A percentile compares a stretch with the other conserved stretches of the same genome.
Conservation (phyloP, 2,329 filamentous ascomycete genomes). For the Aspergillus japonicus region DNA sequence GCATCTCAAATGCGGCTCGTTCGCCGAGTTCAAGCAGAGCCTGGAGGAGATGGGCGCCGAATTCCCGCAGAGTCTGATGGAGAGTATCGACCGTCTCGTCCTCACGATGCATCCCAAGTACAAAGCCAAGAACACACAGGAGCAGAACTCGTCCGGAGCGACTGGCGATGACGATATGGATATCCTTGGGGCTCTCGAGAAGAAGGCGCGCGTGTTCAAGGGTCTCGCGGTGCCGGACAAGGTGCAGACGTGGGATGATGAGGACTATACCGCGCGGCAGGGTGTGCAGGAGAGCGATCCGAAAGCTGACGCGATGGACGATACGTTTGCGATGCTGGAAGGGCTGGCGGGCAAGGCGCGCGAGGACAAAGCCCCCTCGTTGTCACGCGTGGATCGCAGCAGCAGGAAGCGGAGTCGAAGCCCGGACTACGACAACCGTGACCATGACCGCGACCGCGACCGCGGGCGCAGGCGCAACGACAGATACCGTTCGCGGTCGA, state of each 20-base stretch:
- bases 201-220: conserved; percentile 85
- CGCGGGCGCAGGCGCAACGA: conserved; percentile 46
- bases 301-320: conserved; percentile 72
- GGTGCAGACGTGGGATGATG: conserved; percentile 55
- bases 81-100: conserved; percentile 87
- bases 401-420: conserved; percentile 57
- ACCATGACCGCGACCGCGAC: conserved; percentile 46
- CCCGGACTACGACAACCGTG: conserved; percentile 49
- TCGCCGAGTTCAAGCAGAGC: conserved; percentile 72
- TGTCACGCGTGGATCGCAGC: conserved; percentile 34
- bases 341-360: conserved; percentile 69
- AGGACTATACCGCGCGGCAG: conserved; percentile 40
- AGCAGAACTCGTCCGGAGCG: conserved; percentile 36
- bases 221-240: conserved; percentile 85
- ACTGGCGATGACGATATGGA: conserved; percentile 46
- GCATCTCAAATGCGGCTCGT: conserved; percentile 69
- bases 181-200: conserved; percentile 53
- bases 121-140: conserved; percentile 55
- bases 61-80: conserved; percentile 81
- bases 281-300: conserved; percentile 37
- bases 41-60: conserved; percentile 75
- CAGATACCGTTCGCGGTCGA: conserved; percentile 51
- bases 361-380: conserved; percentile 27
- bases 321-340: conserved; percentile 90
- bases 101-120: conserved; percentile 88